Evolutionary conservation across 169 alveolate species (phyloP).

Genomic region (Plasmodium yoelii): DNA sequence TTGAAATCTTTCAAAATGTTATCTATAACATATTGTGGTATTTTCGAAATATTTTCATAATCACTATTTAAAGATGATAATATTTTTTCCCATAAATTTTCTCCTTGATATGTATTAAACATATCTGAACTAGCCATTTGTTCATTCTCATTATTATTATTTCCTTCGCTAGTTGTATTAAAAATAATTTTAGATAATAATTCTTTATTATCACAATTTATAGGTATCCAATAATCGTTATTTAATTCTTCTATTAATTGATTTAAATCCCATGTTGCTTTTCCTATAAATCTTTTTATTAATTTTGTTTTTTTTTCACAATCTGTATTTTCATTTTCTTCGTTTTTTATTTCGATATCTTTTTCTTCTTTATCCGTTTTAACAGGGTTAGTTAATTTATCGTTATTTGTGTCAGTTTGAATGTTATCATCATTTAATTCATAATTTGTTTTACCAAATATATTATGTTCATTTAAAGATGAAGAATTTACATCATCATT

Average conservation of each 20-base stretch:
- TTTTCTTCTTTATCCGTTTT: not conserved
- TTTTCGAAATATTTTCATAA: slow-evolving; percentile 48
- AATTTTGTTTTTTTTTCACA: not conserved
- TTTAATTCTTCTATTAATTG: slow-evolving; percentile 60
- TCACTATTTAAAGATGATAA: slow-evolving; percentile 60
- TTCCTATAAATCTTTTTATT: slow-evolving; percentile 65
- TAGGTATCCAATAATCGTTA: slow-evolving; percentile 69
- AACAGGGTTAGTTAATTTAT: not conserved
- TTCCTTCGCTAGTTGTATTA: not conserved
- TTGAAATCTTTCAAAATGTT: slow-evolving; percentile 54
- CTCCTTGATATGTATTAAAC: slow-evolving; percentile 31
- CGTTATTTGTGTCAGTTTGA: not conserved
- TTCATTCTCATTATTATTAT: not conserved
- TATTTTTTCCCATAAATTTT: slow-evolving; percentile 65
- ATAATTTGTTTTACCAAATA: not conserved
- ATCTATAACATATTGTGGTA: slow-evolving; percentile 55
- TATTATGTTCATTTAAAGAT: not conserved
- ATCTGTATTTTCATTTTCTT: not conserved
- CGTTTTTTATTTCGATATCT: not conserved
- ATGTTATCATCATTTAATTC: not conserved
- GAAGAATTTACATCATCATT: slow-evolving; percentile 26
- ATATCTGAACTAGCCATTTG: too few species aligned
- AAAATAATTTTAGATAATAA: slow-evolving; percentile 55
- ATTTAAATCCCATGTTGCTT: slow-evolving; percentile 66
- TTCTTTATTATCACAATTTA: slow-evolving; percentile 51